Conservation (phyloP, 192 early-diverging fungal species). For the Jimgerdemannia flammicorona region DNA sequence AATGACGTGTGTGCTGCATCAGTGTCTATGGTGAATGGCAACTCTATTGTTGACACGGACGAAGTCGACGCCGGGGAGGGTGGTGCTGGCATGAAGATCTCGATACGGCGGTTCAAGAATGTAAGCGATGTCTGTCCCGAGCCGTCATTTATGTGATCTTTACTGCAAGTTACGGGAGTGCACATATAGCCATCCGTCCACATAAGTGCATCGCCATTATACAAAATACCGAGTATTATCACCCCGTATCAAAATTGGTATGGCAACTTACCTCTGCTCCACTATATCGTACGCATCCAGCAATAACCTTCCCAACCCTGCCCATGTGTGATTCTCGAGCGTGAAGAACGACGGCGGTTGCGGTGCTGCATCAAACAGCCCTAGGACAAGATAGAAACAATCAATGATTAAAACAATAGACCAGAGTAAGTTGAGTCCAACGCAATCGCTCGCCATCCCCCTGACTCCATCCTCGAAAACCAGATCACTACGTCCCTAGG, state of each 20-base stretch:
- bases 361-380: neutral
- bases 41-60: neutral
- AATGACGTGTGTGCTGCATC: neutral
- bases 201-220: too few species aligned
- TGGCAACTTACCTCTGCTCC: neutral
- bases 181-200: too few species aligned
- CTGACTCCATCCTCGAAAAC: too few species aligned
- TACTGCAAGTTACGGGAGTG: neutral
- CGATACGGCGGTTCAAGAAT: neutral
- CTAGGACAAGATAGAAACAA: neutral
- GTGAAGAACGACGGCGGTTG: neutral
- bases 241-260: too few species aligned
- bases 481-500: too few species aligned
- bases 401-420: too few species aligned
- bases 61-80: neutral
- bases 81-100: neutral
- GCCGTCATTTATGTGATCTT: neutral
- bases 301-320: neutral
- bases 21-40: neutral
- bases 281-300: neutral
- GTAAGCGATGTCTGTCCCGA: neutral
- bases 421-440: too few species aligned
- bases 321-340: neutral
- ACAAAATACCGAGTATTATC: too few species aligned
- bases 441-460: too few species aligned